Base-by-base conservation (phyloP, 2,329 filamentous ascomycete genomes). In the Diplocarpon mali region DNA sequence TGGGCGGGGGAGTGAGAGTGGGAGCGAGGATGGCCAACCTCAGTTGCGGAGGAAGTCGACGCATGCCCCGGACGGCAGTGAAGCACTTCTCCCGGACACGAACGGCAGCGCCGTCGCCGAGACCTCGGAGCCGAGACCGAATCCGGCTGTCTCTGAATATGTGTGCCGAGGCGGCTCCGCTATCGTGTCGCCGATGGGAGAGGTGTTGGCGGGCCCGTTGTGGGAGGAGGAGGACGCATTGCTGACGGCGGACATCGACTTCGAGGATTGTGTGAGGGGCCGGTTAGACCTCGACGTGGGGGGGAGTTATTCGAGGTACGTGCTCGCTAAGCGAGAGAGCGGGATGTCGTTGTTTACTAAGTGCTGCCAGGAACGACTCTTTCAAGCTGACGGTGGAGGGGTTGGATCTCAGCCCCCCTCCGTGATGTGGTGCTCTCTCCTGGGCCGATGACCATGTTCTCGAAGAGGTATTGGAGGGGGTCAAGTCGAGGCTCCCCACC, bases 221-320 rank as follows among this genome's bases (percentile, higher is more conserved):
- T 95, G 88, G 88, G 85, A 94, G 47, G 64, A 69, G 37, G 80
- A 89, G 48, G 65, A 81, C 44, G 70, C 76, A 3, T 75, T 77
- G 0, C 62, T 95, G 27, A 65, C 88, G 41, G 71, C 76, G 0
- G 85, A 92, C 52, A 80, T 89, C 3, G 87, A 95, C 58, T 82
- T 95, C 57, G 84, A 93, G 38, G 87, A 95, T 53, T 95, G 89
- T 56, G 76, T 88, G 53, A 72, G 85, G 9, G 89, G 88, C 0
- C 69, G 86, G 42, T 62, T 95, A 52, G 88, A 95, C 62, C 62
- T 95, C 38, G 89, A 95, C 67, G 79, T 85, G 31, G 86, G 78
- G 2, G 89, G 89, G 0, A 88, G 83, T 59, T 95, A 94, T 63
- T 89, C 86, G 2, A 73, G 87, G 61, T 83, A 73, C 50, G 80